phyloP scores from a whole-genome alignment of 2,329 filamentous ascomycete genomes.

The Penicillium oxalicum region DNA sequence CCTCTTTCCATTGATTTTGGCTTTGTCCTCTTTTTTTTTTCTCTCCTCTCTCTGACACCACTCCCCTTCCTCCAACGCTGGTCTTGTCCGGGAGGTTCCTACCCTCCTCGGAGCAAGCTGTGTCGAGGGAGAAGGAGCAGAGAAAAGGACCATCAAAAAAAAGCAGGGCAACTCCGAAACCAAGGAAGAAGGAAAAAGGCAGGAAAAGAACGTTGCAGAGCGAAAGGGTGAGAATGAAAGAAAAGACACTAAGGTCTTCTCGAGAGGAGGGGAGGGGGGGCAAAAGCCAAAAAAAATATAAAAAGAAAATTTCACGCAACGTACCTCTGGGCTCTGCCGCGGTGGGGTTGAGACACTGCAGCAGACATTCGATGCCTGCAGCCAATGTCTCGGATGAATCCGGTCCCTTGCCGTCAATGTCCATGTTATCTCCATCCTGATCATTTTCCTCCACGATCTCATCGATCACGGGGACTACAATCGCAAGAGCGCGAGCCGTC shows the following conservation, averaged over 20 bases:
- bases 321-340: conserved; percentile 22
- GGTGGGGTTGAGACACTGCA: conserved; percentile 33
- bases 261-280: not conserved
- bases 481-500: conserved; percentile 58
- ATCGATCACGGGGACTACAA: conserved; percentile 60
- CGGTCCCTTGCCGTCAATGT: conserved; percentile 50
- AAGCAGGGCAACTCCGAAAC: no score
- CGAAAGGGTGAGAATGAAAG: not conserved
- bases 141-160: no score
- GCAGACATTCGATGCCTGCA: conserved; percentile 34
- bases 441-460: conserved; percentile 43
- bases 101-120: no score
- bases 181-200: no score
- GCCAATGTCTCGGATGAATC: conserved; percentile 34
- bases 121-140: no score
- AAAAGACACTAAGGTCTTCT: not conserved
- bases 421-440: conserved; percentile 58
- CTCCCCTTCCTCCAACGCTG: not conserved
- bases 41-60: not conserved
- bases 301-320: conserved; percentile 5
- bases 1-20: no score
- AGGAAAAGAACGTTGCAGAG: not conserved
- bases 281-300: not conserved
- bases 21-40: no score
- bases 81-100: no score